Conservation (phyloP, 2,329 filamentous ascomycete genomes). For the Intubia oerlemansii region DNA sequence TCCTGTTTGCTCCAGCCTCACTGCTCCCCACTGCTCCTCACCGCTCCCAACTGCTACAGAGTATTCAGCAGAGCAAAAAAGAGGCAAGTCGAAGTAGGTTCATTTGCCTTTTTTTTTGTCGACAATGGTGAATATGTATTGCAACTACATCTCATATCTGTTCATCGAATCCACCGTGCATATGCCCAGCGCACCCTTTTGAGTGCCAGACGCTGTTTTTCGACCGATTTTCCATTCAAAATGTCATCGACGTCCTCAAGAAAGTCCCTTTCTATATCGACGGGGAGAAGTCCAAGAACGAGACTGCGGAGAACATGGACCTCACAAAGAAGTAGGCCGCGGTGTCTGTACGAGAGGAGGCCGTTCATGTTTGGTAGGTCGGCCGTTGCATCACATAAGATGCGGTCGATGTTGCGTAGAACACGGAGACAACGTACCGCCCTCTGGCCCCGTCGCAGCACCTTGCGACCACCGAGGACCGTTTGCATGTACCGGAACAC, state of each 20-base stretch:
- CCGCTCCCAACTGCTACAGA: too few relatives aligned
- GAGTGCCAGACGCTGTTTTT: slow-evolving; percentile 57
- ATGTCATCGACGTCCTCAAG: slow-evolving; percentile 74
- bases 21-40: too few relatives aligned
- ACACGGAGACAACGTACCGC: slow-evolving; percentile 55
- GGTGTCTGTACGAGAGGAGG: slow-evolving; percentile 75
- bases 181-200: slow-evolving; percentile 84
- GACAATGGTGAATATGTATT: not conserved
- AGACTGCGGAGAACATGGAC: slow-evolving; percentile 61
- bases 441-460: slow-evolving; percentile 40
- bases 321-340: slow-evolving; percentile 76
- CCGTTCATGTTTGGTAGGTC: slow-evolving; percentile 41
- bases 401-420: slow-evolving; percentile 72
- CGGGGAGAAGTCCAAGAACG: slow-evolving; percentile 45
- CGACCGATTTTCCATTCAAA: slow-evolving; percentile 60
- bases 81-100: too few relatives aligned
- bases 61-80: too few relatives aligned
- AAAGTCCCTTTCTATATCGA: slow-evolving; percentile 63
- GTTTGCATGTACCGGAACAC: slow-evolving; percentile 48
- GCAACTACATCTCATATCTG: not conserved
- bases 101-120: too few relatives aligned
- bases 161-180: slow-evolving; percentile 41
- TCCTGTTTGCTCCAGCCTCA: too few relatives aligned
- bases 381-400: slow-evolving; percentile 39
- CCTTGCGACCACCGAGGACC: slow-evolving; percentile 48